Evolutionary conservation across 2,329 filamentous ascomycete genomes (phyloP).

Genomic region (Davidsoniella eucalypti): DNA sequence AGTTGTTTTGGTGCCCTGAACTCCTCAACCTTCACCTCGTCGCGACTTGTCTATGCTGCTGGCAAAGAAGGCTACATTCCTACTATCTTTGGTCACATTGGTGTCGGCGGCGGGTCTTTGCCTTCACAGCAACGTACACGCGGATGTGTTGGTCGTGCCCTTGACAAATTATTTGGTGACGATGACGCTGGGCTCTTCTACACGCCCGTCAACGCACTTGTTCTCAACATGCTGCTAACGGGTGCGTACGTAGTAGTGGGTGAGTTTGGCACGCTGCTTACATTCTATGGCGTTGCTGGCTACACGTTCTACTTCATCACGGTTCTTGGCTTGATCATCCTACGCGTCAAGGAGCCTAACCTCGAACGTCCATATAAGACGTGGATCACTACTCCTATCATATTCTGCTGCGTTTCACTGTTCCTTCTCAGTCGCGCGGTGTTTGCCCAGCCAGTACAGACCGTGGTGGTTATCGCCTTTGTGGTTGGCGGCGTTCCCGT

Average conservation of each 20-base stretch:
- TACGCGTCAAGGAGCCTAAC: slow-evolving; percentile 72
- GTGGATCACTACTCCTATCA: slow-evolving; percentile 93
- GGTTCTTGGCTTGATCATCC: slow-evolving; percentile 79
- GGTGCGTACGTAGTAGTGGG: slow-evolving; percentile 66
- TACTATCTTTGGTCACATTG: slow-evolving; percentile 64
- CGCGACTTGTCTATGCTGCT: slow-evolving; percentile 80
- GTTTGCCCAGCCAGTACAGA: slow-evolving; percentile 82
- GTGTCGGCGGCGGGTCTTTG: slow-evolving; percentile 36
- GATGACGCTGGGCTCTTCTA: slow-evolving; percentile 68
- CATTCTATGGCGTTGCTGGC: slow-evolving; percentile 92
- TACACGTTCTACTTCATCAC: slow-evolving; percentile 97
- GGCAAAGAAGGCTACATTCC: slow-evolving; percentile 93
- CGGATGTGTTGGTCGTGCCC: slow-evolving; percentile 39
- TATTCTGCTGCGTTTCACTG: slow-evolving; percentile 93
- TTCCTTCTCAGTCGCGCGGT: slow-evolving; percentile 80
- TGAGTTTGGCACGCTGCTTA: slow-evolving; percentile 81
- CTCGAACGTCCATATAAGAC: slow-evolving; percentile 85
- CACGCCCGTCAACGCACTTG: slow-evolving; percentile 84
- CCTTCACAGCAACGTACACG: slow-evolving; percentile 26
- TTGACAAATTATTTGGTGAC: slow-evolving; percentile 55
- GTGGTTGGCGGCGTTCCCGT: slow-evolving; percentile 70
- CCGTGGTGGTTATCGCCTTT: slow-evolving; percentile 70
- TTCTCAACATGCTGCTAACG: slow-evolving; percentile 63
- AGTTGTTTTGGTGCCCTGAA: slow-evolving; percentile 93
- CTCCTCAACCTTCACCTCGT: slow-evolving; percentile 83